Conservation (phyloP, 306 rosid genomes). For the Sechiopsis laciniata region DNA sequence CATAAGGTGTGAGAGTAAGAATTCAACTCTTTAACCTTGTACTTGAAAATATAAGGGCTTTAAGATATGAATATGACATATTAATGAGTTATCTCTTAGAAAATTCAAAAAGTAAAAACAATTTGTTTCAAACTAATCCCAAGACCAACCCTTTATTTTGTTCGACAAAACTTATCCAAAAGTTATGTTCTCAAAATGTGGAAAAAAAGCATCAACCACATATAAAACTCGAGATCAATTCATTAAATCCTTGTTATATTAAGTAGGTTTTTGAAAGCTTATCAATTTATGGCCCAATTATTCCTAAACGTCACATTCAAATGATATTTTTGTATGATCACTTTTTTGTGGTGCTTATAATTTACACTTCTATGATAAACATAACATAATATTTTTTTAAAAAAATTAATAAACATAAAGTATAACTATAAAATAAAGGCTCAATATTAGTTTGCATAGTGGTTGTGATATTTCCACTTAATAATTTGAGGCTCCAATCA, state of each 20-base stretch:
- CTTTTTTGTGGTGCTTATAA: neutral
- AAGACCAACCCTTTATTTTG: too few relatives aligned
- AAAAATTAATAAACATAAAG: neutral
- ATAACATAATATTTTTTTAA: neutral
- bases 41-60: too few relatives aligned
- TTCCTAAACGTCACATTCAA: constrained; percentile 4
- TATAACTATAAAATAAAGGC: neutral
- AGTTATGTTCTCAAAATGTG: too few relatives aligned
- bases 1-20: too few relatives aligned
- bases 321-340: neutral
- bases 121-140: too few relatives aligned
- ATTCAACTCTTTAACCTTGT: too few relatives aligned
- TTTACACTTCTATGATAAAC: neutral
- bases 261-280: neutral
- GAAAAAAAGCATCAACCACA: too few relatives aligned
- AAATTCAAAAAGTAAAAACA: too few relatives aligned
- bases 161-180: too few relatives aligned
- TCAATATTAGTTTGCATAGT: neutral
- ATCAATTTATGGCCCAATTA: neutral
- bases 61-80: too few relatives aligned
- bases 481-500: constrained; percentile 7
- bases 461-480: constrained; percentile 15
- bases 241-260: neutral
- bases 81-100: too few relatives aligned
- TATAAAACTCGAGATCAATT: too few relatives aligned